Conservation (phyloP, 179 eudicot species). For the Silene vulgaris region DNA sequence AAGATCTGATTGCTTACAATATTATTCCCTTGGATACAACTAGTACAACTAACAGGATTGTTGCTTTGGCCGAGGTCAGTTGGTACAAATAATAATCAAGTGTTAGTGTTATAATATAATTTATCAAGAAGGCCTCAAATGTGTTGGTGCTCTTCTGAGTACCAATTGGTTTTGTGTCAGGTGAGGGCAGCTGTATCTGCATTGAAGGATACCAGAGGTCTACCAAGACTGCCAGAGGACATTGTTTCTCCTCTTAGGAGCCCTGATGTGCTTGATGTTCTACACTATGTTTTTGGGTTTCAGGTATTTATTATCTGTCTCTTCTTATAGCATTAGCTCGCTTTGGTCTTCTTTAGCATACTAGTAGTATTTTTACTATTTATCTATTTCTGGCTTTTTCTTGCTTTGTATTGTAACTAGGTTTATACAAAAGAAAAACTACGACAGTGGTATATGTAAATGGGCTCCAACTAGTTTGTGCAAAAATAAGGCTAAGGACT, state of each 20-base stretch:
- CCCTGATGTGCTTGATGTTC: conserved; percentile 82
- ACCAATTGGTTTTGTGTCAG: conserved; percentile 39
- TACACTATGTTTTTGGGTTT: conserved; percentile 91
- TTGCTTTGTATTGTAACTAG: background rate
- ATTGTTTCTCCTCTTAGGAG: conserved; percentile 60
- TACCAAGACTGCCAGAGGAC: conserved; percentile 73
- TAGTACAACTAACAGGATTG: conserved; percentile 61
- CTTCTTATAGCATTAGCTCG: background rate
- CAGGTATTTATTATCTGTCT: conserved; percentile 52
- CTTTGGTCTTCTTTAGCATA: background rate
- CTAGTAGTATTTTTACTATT: background rate
- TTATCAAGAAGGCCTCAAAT: background rate
- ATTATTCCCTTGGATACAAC: conserved; percentile 87
- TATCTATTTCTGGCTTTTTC: background rate
- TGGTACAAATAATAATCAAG: background rate
- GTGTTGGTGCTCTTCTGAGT: conserved; percentile 13
- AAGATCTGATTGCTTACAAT: conserved; percentile 87
- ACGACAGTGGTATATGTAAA: background rate
- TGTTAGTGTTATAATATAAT: background rate
- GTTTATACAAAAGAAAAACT: background rate
- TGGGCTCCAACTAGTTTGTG: conserved; percentile 8
- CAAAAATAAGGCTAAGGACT: background rate
- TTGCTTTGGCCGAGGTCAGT: conserved; percentile 70
- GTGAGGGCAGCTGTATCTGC: conserved; percentile 86
- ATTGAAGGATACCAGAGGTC: conserved; percentile 52